Base-by-base conservation (phyloP, 2,329 filamentous ascomycete species). In the Dactylellina sp. region DNA sequence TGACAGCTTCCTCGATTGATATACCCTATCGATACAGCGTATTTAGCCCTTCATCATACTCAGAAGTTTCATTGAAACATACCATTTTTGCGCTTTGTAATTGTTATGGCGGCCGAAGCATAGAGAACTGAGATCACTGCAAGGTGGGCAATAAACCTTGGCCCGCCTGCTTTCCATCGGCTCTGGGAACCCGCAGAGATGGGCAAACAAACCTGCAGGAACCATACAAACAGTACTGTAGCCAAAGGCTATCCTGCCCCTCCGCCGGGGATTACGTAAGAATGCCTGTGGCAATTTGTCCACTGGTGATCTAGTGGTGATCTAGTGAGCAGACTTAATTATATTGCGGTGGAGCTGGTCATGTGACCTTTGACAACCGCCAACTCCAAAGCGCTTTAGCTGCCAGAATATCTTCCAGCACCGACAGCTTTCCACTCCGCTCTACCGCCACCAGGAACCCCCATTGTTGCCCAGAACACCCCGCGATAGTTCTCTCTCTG, bases 221-320 rank as follows among this genome's bases (percentile, higher is more conserved):
- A 46, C 65, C 46, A 53, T 55, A 32, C 40, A 37, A 65, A 24
- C 40, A 11, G 35, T 25, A 25, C 14, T 65, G 55, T 40, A 35
- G 52, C 59, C 53, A 65, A 68, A 61, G 47, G 61, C 55, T 6
- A 2, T 24, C 46, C 28, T 14, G 44, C 59, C 68, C 63, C 47
- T 56, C 42, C 9, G 64, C 37, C 32, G 49, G 59, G 59, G 28
- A 64, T 75, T 75, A 76, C 63, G 75, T 53, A 49, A 56, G 57
- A 22, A 11, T 18, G 3, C 39, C 4, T 42, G 42, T 4, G 14
- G n/a, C 12, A 46, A 20, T 22, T 7, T 46, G 7, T 20, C 32
- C 50, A 35, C 1, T 24, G 35, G 53, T 39, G 7, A 66, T 16
- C 12, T 14, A 7, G 11, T 12, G 12, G 9, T 40, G 37, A 12